phyloP scores from a whole-genome alignment of 345 rosid genomes.

The Jatropha curcas region DNA sequence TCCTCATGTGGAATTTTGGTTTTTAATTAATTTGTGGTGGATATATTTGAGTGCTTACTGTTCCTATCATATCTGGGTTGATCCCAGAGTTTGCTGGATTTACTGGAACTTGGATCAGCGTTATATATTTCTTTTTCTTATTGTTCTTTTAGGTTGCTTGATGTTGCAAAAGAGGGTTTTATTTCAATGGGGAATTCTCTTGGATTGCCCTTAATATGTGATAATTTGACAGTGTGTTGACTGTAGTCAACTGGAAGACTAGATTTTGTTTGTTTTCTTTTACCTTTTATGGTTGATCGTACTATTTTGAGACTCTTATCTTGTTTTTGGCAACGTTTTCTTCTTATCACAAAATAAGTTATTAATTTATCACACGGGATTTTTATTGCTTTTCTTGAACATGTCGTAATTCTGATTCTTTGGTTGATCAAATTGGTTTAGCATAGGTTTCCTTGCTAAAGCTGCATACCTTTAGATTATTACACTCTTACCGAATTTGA shows the following conservation, averaged over 20 bases:
- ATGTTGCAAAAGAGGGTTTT: conserved; percentile 9
- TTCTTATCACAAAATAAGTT: neutral
- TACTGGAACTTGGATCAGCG: conserved; percentile 17
- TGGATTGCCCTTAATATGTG: conserved; percentile 2
- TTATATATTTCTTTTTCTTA: neutral
- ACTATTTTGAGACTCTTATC: neutral
- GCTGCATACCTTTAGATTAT: neutral
- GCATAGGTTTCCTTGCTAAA: neutral
- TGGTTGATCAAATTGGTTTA: neutral
- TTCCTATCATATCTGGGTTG: conserved; percentile 18
- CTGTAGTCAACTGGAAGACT: conserved; percentile 16
- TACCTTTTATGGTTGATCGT: neutral
- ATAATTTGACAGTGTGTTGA: conserved; percentile 13
- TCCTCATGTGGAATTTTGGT: neutral
- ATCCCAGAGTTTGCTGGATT: conserved; percentile 13
- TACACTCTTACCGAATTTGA: neutral
- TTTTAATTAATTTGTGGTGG: neutral
- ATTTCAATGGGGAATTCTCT: neutral
- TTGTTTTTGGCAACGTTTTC: neutral
- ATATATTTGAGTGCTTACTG: neutral
- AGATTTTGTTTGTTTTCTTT: neutral
- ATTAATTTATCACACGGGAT: neutral
- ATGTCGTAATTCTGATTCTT: neutral
- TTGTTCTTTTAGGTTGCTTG: neutral
- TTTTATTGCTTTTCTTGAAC: neutral